phyloP scores from a whole-genome alignment of 192 early-diverging fungal species.

The Spizellomyces punctatus region DNA sequence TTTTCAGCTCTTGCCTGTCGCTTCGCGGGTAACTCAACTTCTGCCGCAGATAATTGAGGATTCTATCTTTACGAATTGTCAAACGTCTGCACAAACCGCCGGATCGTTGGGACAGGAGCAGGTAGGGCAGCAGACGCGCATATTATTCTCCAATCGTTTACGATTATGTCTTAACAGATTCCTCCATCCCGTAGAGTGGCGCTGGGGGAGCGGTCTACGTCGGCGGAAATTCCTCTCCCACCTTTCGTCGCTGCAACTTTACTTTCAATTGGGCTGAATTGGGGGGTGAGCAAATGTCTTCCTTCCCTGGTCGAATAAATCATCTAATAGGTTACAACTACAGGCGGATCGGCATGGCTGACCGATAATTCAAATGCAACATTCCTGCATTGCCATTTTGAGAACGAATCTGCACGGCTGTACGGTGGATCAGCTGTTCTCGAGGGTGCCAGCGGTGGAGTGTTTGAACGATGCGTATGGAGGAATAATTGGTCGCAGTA shows the following conservation, averaged over 20 bases:
- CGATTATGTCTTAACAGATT: neutral
- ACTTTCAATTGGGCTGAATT: slow-evolving; percentile 5
- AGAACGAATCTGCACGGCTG: slow-evolving; percentile 13
- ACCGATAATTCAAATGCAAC: slow-evolving; percentile 1
- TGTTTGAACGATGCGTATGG: slow-evolving; percentile 12
- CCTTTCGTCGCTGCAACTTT: slow-evolving; percentile 11
- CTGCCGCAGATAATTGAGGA: slow-evolving; percentile 5
- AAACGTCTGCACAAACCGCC: slow-evolving; percentile 8
- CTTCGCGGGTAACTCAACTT: no score
- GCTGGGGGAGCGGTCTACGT: slow-evolving; percentile 16
- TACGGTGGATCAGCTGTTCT: slow-evolving; percentile 22
- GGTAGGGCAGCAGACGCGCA: neutral
- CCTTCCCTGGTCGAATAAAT: neutral
- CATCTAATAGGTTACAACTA: neutral
- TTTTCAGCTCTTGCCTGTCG: neutral
- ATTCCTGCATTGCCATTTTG: slow-evolving; percentile 11
- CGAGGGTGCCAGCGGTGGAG: neutral
- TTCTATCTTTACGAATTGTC: slow-evolving; percentile 15
- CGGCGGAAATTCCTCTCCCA: slow-evolving; percentile 5
- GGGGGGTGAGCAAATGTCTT: slow-evolving; percentile 3
- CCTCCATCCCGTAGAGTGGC: neutral
- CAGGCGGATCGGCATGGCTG: slow-evolving; percentile 18
- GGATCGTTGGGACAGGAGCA: slow-evolving; percentile 10
- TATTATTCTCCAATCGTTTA: no score
- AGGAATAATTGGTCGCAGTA: slow-evolving; percentile 7